Evolutionary conservation across 306 rosid species (phyloP), one percentile per base, ranked within the genome.

Genomic region (Trichosanthes truncata): DNA sequence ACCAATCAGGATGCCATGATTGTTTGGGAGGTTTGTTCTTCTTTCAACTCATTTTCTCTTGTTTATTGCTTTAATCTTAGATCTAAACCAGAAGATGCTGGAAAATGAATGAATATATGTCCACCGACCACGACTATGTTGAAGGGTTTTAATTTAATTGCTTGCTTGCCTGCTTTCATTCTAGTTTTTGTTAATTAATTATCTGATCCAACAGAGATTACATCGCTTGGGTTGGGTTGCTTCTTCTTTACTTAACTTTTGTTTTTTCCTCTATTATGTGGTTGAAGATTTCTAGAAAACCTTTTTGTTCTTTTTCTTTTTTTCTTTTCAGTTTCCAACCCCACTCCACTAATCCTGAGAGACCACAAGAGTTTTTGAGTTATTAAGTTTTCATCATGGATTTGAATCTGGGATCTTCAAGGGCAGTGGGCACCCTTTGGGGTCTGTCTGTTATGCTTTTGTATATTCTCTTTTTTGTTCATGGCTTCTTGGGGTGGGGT

Each of bases 1-100:
- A 86, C 99, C 79, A 96, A 96, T 80, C 99, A 96, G 81, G 99
- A 96, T 79, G 99, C 99, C 82, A 96, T 96, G 99, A n/a, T 96
- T 82, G 94, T 96, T 83, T 96, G 99, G 99, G 98, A 96, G 99
- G 99, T 95, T 78, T 81, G 87, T 80, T 84, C 75, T 51, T 82
- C 33, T 56, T 13, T 51, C 73, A 5, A 66, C 73, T 17, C 3
- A 12, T 31, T 61, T 63, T 2, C 4, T 61, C 9, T 29, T 29
- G 11, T 10, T n/a, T 9, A 9, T 21, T 5, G 7, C 31, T n/a
- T 11, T 43, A 26, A 21, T 71, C 57, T 71, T 23, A 45, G 76
- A 69, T 69, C 76, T 18, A 69, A 40, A 4, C 51, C 51, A 15
- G 0, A 3, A 18, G 13, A 67, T 20, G 9, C 17, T 40, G 51